Evolutionary conservation across 169 alveolate species (phyloP).

Genomic region (Plasmodium gonderi): DNA sequence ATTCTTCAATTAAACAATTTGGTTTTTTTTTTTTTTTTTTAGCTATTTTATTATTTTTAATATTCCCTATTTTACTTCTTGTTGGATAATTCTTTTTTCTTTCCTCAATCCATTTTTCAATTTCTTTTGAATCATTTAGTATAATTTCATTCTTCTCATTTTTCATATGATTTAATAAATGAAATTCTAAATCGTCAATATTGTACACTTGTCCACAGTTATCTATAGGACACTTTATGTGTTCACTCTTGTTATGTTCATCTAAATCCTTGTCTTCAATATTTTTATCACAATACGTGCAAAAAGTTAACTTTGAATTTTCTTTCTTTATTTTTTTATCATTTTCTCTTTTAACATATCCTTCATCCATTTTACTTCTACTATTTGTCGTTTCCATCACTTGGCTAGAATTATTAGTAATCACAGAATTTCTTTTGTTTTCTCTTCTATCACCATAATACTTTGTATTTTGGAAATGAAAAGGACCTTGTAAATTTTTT

Average conservation of each 20-base stretch:
- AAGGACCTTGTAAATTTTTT: too few relatives aligned
- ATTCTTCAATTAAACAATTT: slow-evolving; percentile 68
- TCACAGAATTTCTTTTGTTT: neutral
- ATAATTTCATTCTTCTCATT: slow-evolving; percentile 60
- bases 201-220: slow-evolving; percentile 45
- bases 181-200: slow-evolving; percentile 33
- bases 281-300: slow-evolving; percentile 29
- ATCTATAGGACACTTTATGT: slow-evolving; percentile 66
- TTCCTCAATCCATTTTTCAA: slow-evolving; percentile 64
- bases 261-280: neutral
- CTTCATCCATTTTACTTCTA: neutral
- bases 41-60: neutral
- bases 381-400: neutral
- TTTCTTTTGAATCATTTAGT: slow-evolving; percentile 48
- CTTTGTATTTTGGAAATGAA: neutral
- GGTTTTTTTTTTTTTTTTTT: slow-evolving; percentile 57
- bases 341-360: neutral
- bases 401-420: neutral
- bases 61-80: slow-evolving; percentile 10
- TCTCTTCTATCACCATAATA: neutral
- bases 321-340: neutral
- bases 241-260: slow-evolving; percentile 47
- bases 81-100: slow-evolving; percentile 71
- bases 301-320: neutral
- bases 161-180: slow-evolving; percentile 66